A percentile compares a stretch with the other conserved stretches of the same genome.
phyloP scores from a whole-genome alignment of 495 filamentous ascomycete species.

The Aspergillus sparsus region DNA sequence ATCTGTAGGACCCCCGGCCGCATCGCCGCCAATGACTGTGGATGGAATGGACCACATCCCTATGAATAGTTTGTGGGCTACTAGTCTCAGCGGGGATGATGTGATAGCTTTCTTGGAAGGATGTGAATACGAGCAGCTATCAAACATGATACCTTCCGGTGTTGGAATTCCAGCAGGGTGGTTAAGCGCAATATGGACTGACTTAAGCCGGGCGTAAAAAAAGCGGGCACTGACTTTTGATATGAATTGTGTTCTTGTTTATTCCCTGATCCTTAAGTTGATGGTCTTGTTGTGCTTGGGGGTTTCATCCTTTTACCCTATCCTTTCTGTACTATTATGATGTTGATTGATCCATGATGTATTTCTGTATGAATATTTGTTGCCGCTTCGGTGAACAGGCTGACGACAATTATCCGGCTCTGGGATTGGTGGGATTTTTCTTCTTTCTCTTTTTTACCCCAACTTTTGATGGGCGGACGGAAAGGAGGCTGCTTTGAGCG shows the following conservation, averaged over 20 bases:
- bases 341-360: constrained; percentile 8
- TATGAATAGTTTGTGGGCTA: constrained; percentile 34
- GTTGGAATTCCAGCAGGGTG: constrained; percentile 42
- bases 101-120: constrained; percentile 51
- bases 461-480: neutral
- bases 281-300: neutral
- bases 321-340: constrained; percentile 26
- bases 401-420: constrained; percentile 5
- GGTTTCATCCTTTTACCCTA: neutral
- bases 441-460: neutral
- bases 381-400: constrained; percentile 12
- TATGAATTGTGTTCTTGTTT: constrained; percentile 9
- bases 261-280: neutral
- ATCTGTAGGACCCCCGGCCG: constrained; percentile 36
- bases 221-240: neutral
- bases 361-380: constrained; percentile 28
- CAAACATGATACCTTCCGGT: constrained; percentile 35
- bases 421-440: neutral
- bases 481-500: constrained; percentile 13
- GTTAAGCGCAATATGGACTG: constrained; percentile 45
- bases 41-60: constrained; percentile 33
- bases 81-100: constrained; percentile 49
- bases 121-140: constrained; percentile 42
- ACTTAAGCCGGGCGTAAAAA: constrained; percentile 28
- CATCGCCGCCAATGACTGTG: constrained; percentile 41